These are phyloP conservation scores for Clitopilus hobsonii DNA, from an alignment of 768 basidiomycete species.

Conservation along the genomic window DNA sequence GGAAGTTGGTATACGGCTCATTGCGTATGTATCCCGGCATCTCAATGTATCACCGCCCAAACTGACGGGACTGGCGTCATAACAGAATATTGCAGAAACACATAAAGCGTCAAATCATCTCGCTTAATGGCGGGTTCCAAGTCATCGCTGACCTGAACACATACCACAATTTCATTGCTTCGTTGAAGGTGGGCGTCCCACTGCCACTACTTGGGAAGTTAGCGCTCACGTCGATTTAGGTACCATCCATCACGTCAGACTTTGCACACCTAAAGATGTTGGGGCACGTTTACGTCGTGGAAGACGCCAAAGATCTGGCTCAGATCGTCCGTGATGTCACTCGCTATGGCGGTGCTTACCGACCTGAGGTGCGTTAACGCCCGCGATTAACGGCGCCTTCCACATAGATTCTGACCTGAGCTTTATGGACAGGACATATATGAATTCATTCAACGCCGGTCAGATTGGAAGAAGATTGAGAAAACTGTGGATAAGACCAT, in stretches of 20 bases:
- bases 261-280: slow-evolving; percentile 97
- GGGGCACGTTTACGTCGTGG: slow-evolving; percentile 93
- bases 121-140: slow-evolving; percentile 89
- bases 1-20: slow-evolving; percentile 89
- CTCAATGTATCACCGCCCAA: neutral
- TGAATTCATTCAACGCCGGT: slow-evolving; percentile 90
- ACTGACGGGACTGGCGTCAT: neutral
- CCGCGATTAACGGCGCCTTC: neutral
- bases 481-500: slow-evolving; percentile 93
- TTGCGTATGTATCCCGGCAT: slow-evolving; percentile 50
- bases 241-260: slow-evolving; percentile 78
- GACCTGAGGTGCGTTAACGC: slow-evolving; percentile 69
- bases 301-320: slow-evolving; percentile 93
- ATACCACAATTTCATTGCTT: slow-evolving; percentile 85
- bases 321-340: slow-evolving; percentile 95
- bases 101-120: slow-evolving; percentile 96
- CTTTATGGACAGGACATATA: slow-evolving; percentile 66
- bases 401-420: neutral
- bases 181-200: slow-evolving; percentile 58
- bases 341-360: slow-evolving; percentile 90
- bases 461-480: slow-evolving; percentile 99
- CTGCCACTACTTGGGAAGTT: neutral
- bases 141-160: slow-evolving; percentile 95
- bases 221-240: slow-evolving; percentile 32
- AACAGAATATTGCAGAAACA: slow-evolving; percentile 92